Base-by-base conservation (phyloP, 257 asterid species). In the Solanum dulcamara region DNA sequence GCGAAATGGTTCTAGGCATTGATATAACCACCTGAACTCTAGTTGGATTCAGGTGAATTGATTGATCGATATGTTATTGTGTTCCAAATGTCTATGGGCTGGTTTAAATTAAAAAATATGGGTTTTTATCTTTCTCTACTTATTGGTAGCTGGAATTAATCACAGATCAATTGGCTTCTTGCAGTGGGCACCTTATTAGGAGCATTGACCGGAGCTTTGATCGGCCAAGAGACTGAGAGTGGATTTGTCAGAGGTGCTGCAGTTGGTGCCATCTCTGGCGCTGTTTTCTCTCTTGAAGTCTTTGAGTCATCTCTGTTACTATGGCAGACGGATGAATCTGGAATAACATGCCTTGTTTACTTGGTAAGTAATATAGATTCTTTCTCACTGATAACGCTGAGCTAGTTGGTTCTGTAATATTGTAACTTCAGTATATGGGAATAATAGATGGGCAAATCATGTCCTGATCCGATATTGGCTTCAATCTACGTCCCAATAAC, bases 221-320 rank as follows among this genome's bases (percentile, higher is more conserved):
- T 96, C 48, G 99, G 99, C 77, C 98, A 96, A 90, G 99, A 96
- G 84, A 95, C 98, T 0, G 98, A 96, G 86, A 96, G 99, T 81
- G 98, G 98, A 32, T 96, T 96, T 84, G 92, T 96, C 44, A 92
- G 99, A 88, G 99, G 99, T 81, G 98, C 99, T 85, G 97, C 98
- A 0, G 96, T 95, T 14, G 99, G 99, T 84, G 99, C 99, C 81
- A 95, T 96, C 80, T 95, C 99, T 5, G 98, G 99, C 24, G 99
- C 99, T 79, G 98, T 96, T 89, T 96, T 96, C 94, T 95, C 99
- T 17, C 94, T 96, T 51, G 98, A 96, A 92, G 99, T 96, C 88
- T 96, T 95, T 6, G 99, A 95, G 85, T 94, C 98, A 3, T 95
- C 98, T 7, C 89, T 94, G 67, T 90, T 92, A 46, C 83, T 96